Percentiles rank a stretch among this genome's conserved stretches.
Conservation (phyloP, 192 early-diverging fungal genomes). For the Coemansia sp. region DNA sequence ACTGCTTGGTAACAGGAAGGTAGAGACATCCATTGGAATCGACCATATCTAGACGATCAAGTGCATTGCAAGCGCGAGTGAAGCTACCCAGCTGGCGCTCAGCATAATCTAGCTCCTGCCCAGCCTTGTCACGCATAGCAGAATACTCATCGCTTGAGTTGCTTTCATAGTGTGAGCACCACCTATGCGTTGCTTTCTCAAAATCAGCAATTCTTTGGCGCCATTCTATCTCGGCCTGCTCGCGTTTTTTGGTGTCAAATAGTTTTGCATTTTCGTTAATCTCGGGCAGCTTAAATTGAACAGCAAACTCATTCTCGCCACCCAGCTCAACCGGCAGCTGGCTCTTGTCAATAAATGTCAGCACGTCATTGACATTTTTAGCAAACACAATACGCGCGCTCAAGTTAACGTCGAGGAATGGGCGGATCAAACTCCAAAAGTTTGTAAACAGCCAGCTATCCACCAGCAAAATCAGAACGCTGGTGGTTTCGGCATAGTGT, state of each 20-base stretch:
- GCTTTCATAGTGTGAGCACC: conserved; percentile 8
- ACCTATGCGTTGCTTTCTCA: conserved; percentile 25
- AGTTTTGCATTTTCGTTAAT: conserved; percentile 30
- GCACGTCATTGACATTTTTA: conserved; percentile 33
- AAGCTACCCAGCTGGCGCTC: conserved; percentile 32
- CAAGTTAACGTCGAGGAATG: conserved; percentile 41
- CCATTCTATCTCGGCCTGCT: conserved; percentile 30
- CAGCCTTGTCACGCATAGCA: conserved; percentile 17
- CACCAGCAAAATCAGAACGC: conserved; percentile 42
- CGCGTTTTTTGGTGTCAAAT: conserved; percentile 28
- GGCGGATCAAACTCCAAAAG: conserved; percentile 40
- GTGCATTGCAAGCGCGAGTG: conserved; percentile 21
- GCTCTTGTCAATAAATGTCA: conserved; percentile 31
- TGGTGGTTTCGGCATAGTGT: conserved; percentile 34
- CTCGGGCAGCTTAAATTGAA: conserved; percentile 17
- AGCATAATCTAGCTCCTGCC: conserved; percentile 12
- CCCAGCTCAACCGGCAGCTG: conserved; percentile 35
- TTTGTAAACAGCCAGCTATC: conserved; percentile 53
- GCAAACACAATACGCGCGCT: conserved; percentile 46
- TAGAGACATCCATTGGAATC: conserved; percentile 16
- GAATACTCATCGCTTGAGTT: conserved; percentile 1
- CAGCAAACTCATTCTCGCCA: conserved; percentile 18
- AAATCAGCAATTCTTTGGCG: conserved; percentile 20
- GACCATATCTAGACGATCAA: conserved; percentile 23
- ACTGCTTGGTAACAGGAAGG: conserved; percentile 9